Percentiles rank a stretch among this genome's conserved stretches.
phyloP scores from a whole-genome alignment of 306 rosid species.

The Gynostemma pentaphyllum region DNA sequence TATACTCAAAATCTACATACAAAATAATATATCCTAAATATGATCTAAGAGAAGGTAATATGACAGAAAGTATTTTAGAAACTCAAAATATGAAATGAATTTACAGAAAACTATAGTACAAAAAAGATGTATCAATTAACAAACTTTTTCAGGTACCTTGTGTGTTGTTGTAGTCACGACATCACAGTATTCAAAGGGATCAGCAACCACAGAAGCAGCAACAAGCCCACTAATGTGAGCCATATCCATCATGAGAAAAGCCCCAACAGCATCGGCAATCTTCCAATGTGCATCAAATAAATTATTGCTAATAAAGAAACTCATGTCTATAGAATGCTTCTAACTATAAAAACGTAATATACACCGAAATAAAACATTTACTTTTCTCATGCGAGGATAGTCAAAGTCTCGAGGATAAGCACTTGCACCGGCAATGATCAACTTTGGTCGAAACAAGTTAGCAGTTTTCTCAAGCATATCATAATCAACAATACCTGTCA shows the following conservation, averaged over 20 bases:
- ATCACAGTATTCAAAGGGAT: constrained; percentile 85
- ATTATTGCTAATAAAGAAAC: not conserved
- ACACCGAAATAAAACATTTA: no score
- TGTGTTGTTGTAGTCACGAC: constrained; percentile 98
- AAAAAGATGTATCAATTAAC: not conserved
- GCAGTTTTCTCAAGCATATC: constrained; percentile 93
- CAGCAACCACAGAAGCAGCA: constrained; percentile 82
- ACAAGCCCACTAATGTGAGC: constrained; percentile 98
- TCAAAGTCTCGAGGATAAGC: constrained; percentile 99
- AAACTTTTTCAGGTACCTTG: constrained; percentile 40
- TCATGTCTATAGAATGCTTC: not conserved
- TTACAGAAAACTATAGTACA: not conserved
- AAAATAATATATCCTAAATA: not conserved
- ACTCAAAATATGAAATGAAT: not conserved
- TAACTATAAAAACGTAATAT: not conserved
- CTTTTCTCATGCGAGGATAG: constrained; percentile 89
- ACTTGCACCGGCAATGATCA: constrained; percentile 94
- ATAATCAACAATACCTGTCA: constrained; percentile 78
- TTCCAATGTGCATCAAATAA: constrained; percentile 18
- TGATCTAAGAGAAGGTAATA: not conserved
- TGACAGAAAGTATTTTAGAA: no score
- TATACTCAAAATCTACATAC: no score
- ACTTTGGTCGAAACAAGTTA: constrained; percentile 71
- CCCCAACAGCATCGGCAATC: constrained; percentile 90
- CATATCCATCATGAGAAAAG: constrained; percentile 99